These are phyloP conservation scores for Fusarium sublunatum DNA, from an alignment of 2,329 filamentous ascomycete species.

Conservation along the genomic window DNA sequence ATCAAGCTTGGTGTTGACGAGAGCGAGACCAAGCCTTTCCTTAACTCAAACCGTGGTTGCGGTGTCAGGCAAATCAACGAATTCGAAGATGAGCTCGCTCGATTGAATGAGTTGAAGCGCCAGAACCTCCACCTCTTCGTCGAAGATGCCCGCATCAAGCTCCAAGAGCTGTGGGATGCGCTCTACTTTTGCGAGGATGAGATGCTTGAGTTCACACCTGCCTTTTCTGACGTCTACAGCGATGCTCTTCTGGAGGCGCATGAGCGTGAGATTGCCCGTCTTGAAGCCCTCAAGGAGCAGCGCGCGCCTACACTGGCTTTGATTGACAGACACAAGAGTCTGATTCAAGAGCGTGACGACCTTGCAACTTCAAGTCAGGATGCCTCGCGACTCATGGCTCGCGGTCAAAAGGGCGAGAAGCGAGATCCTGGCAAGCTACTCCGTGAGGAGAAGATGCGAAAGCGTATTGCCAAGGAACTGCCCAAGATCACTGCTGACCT, in stretches of 20 bases:
- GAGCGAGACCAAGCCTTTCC: slow-evolving; percentile 83
- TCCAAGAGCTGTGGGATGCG: slow-evolving; percentile 95
- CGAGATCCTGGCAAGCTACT: slow-evolving; percentile 94
- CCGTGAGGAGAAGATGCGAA: slow-evolving; percentile 97
- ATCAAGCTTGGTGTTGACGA: slow-evolving; percentile 86
- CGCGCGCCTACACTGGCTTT: slow-evolving; percentile 84
- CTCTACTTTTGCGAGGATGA: slow-evolving; percentile 97
- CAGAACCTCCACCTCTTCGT: slow-evolving; percentile 97
- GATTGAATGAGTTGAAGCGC: slow-evolving; percentile 91
- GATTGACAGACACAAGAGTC: slow-evolving; percentile 83
- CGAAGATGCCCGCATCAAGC: slow-evolving; percentile 88
- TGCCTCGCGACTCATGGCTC: slow-evolving; percentile 90
- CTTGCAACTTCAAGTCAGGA: slow-evolving; percentile 93
- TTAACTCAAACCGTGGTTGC: slow-evolving; percentile 88
- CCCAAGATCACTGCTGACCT: slow-evolving; percentile 92
- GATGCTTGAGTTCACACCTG: slow-evolving; percentile 97
- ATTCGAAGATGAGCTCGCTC: slow-evolving; percentile 88
- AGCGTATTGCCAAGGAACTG: slow-evolving; percentile 94
- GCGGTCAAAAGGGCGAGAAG: slow-evolving; percentile 91
- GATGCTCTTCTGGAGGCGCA: slow-evolving; percentile 95
- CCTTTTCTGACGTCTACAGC: slow-evolving; percentile 96
- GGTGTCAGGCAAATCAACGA: slow-evolving; percentile 94
- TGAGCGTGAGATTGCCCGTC: slow-evolving; percentile 85
- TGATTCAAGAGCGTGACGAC: slow-evolving; percentile 88
- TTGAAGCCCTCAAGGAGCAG: slow-evolving; percentile 87